Conservation (phyloP, 371 early-diverging fungal genomes). For the Batrachochytrium dendrobatidis region DNA sequence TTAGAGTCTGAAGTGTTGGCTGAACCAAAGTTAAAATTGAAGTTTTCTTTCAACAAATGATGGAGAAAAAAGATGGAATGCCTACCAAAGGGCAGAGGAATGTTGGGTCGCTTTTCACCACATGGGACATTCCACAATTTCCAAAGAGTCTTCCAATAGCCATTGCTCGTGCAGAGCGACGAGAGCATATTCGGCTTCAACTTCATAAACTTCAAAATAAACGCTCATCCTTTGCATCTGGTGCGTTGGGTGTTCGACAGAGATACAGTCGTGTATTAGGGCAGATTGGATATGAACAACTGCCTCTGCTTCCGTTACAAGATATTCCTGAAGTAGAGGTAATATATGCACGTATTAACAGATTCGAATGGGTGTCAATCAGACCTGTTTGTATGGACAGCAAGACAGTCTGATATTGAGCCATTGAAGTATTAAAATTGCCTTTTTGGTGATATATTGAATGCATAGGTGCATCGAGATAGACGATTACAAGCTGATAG, state of each 20-base stretch:
- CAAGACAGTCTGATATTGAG: too few relatives aligned
- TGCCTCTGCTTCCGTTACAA: slow-evolving; percentile 22
- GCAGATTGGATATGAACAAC: slow-evolving; percentile 26
- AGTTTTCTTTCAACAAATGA: neutral
- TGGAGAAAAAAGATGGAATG: neutral
- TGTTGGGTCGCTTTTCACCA: slow-evolving; percentile 7
- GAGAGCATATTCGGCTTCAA: slow-evolving; percentile 24
- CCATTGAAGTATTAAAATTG: too few relatives aligned
- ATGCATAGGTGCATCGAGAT: too few relatives aligned
- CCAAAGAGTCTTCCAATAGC: slow-evolving; percentile 4
- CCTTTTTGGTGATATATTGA: too few relatives aligned
- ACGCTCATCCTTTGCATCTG: neutral
- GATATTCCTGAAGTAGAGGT: slow-evolving; percentile 20
- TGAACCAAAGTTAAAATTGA: neutral
- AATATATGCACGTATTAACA: too few relatives aligned
- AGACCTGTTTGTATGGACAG: too few relatives aligned
- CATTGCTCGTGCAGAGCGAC: slow-evolving; percentile 19
- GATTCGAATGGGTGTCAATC: too few relatives aligned
- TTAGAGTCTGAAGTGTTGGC: neutral
- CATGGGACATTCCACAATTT: slow-evolving; percentile 7
- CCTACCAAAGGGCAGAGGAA: neutral
- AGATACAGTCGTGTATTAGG: slow-evolving; percentile 18
- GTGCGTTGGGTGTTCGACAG: slow-evolving; percentile 5
- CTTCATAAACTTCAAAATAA: slow-evolving; percentile 16
- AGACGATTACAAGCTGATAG: too few relatives aligned